Conservation (phyloP, 768 basidiomycete genomes). For the Suillus hirtellus region DNA sequence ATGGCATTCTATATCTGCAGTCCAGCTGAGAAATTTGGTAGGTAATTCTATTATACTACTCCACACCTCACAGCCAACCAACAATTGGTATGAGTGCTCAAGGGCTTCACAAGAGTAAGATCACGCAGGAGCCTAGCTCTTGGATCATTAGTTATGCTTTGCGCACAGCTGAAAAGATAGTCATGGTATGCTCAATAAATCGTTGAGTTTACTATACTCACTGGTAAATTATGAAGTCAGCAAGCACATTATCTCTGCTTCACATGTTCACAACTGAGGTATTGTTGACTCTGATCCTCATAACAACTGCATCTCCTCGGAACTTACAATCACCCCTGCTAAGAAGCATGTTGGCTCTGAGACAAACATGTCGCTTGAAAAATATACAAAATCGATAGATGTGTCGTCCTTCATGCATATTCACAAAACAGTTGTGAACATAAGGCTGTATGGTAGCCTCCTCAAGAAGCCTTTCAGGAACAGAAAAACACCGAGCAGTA, state of each 20-base stretch:
- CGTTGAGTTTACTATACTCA: constrained; percentile 3
- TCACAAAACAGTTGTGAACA: constrained; percentile 14
- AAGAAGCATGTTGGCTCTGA: constrained; percentile 6
- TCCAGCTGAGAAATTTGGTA: background rate
- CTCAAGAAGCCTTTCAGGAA: constrained; percentile 12
- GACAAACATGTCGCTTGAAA: constrained; percentile 14
- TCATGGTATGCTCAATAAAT: background rate
- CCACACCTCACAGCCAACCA: background rate
- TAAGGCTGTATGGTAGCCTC: constrained; percentile 10
- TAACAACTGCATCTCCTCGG: constrained; percentile 9
- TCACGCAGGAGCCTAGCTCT: background rate
- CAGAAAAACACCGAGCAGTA: background rate
- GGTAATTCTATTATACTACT: background rate
- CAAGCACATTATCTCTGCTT: constrained; percentile 1
- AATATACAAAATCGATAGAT: constrained; percentile 10
- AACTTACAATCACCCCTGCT: background rate
- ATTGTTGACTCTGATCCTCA: constrained; percentile 1
- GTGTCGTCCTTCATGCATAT: constrained; percentile 1
- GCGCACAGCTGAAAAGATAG: constrained; percentile 9
- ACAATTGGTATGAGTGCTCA: background rate
- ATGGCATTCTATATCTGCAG: background rate
- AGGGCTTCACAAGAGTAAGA: constrained; percentile 6
- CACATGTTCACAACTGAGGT: constrained; percentile 13
- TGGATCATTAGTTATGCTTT: background rate
- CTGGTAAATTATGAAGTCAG: constrained; percentile 13